A percentile compares a stretch with the other conserved stretches of the same genome.
Evolutionary conservation across 352 stramenopile genomes (phyloP).

Genomic region (Globisporangium rhizosaccharum): DNA sequence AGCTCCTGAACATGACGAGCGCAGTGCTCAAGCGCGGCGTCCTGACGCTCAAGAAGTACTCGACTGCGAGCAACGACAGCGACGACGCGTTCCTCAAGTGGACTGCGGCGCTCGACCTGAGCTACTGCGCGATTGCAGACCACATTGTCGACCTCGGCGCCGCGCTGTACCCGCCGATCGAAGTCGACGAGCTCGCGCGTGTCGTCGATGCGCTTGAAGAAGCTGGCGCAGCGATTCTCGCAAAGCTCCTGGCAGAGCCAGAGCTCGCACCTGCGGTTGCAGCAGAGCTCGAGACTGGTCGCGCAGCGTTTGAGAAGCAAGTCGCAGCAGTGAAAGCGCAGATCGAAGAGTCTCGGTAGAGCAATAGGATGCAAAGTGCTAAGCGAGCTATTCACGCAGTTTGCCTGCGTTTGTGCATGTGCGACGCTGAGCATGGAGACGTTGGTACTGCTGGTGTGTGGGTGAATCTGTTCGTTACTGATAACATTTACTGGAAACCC

Average conservation of each 20-base stretch:
- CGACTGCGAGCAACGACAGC: constrained; percentile 37
- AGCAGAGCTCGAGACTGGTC: constrained; percentile 35
- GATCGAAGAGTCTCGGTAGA: constrained; percentile 43
- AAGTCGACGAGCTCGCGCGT: constrained; percentile 44
- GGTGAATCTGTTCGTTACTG: too few species aligned
- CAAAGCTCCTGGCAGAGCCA: constrained; percentile 45
- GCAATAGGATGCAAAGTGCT: too few species aligned
- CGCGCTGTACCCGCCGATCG: constrained; percentile 73
- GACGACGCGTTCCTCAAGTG: constrained; percentile 57
- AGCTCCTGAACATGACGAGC: constrained; percentile 67
- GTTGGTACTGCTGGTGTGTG: too few species aligned
- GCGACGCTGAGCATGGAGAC: too few species aligned
- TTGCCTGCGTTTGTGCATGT: too few species aligned
- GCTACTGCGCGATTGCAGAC: constrained; percentile 57
- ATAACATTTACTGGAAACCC: too few species aligned
- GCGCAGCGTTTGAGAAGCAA: constrained; percentile 52
- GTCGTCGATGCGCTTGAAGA: constrained; percentile 31
- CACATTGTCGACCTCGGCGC: constrained; percentile 77
- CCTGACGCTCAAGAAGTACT: constrained; percentile 71
- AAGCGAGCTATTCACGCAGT: too few species aligned
- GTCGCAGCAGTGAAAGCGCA: constrained; percentile 46
- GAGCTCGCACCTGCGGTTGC: constrained; percentile 32
- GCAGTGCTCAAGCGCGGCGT: constrained; percentile 79
- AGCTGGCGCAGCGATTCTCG: constrained; percentile 31
- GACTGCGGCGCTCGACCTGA: constrained; percentile 59